phyloP scores from a whole-genome alignment of 2,329 filamentous ascomycete genomes.

The Curvularia sp. region DNA sequence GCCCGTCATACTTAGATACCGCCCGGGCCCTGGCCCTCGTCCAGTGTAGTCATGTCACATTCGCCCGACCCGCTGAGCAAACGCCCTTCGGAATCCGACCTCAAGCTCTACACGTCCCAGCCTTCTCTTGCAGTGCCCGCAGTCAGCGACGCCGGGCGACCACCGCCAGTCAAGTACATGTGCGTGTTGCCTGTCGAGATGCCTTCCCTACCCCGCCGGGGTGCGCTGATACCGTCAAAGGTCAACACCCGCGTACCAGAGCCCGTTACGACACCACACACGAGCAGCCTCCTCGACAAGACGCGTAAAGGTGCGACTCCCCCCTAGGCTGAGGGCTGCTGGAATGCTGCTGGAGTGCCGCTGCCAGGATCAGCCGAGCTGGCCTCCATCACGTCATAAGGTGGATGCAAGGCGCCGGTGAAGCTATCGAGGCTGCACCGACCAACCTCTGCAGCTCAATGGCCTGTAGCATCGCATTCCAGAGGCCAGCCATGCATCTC shows the following conservation, averaged over 20 bases:
- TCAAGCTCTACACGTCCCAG: conserved; percentile 54
- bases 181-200: conserved; percentile 39
- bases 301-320: conserved; percentile 64
- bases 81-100: conserved; percentile 31
- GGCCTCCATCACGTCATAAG: conserved; percentile 4
- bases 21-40: conserved; percentile 7
- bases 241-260: conserved; percentile 65
- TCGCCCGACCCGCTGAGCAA: conserved; percentile 26
- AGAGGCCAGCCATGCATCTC: neutral
- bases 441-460: neutral
- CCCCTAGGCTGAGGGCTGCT: neutral
- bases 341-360: neutral
- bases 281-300: conserved; percentile 66
- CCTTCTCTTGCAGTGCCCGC: conserved; percentile 57
- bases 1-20: conserved; percentile 5
- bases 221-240: conserved; percentile 48
- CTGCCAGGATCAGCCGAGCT: neutral
- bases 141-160: conserved; percentile 49
- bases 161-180: conserved; percentile 59
- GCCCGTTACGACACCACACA: conserved; percentile 70
- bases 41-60: conserved; percentile 24
- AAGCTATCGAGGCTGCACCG: neutral
- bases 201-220: conserved; percentile 32
- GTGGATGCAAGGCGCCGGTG: neutral
- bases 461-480: neutral